Evolutionary conservation across 2,329 filamentous ascomycete genomes (phyloP), one percentile per base, ranked within the genome.

Genomic region (Aspergillus spinulosporus): DNA sequence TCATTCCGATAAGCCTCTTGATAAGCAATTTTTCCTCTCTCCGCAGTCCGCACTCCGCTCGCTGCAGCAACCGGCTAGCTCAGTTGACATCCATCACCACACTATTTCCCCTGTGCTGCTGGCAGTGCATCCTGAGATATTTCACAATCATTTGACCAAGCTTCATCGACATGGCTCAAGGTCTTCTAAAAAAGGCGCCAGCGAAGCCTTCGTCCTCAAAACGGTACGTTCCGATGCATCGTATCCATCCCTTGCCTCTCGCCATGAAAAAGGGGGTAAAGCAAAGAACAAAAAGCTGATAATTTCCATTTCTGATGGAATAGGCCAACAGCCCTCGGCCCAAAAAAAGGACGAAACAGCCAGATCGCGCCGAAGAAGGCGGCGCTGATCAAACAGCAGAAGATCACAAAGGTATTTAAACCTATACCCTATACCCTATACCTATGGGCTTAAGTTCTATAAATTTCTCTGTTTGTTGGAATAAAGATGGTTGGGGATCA

Each of bases 301-400:
- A 21, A 21, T 21, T 21, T 21, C 21, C 21, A 21, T n/a, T 37
- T 37, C 11, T 15, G 14, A 39, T 28, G 5, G 29, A 49, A 21
- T 28, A 72, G 66, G 5, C 61, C 62, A 36, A 40, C 61, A 34
- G 66, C 70, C 6, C 70, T 78, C 36, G 78, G 79, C 9, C 82
- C 81, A 5, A 83, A 83, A 66, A 82, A 81, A 59, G 87, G 87
- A 49, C 75, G 12, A 12, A 79, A 12, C 79, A 84, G 47, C 78
- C 83, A 14, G 49, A 86, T 89, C 65, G 85, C 86, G 52, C 87
- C 87, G 2, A 88, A 88, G 73, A 89, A 88, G 60, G 72, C 80
- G 5, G 76, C 75, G 2, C 73, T 89, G 51, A 79, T 87, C 39
- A 80, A 81, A 68, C 80, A 85, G 67, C 76, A 83, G 61, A 84